These are phyloP conservation scores for Adansonia madagascariensis DNA, from an alignment of 441 rosid genomes.

Conservation along the genomic window DNA sequence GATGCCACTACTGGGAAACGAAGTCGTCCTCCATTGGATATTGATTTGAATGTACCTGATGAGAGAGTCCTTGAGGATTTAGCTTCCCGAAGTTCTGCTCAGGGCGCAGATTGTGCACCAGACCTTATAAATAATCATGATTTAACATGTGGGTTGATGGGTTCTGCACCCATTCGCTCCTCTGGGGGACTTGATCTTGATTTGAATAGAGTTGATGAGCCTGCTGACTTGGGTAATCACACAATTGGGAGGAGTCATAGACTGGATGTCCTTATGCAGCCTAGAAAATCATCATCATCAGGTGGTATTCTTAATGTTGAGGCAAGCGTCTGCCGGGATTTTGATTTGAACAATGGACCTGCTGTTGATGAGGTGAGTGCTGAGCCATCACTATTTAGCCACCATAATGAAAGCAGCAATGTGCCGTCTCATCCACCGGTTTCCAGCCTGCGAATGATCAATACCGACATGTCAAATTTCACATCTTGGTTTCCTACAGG, in stretches of 20 bases:
- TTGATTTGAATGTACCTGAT: constrained; percentile 87
- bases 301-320: constrained; percentile 42
- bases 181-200: constrained; percentile 85
- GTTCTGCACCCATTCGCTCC: constrained; percentile 42
- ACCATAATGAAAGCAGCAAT: constrained; percentile 48
- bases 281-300: constrained; percentile 39
- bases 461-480: constrained; percentile 53
- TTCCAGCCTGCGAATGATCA: constrained; percentile 52
- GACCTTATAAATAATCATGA: constrained; percentile 35
- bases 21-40: constrained; percentile 58
- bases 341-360: constrained; percentile 96
- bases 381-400: constrained; percentile 55
- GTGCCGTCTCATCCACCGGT: constrained; percentile 50
- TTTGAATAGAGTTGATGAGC: constrained; percentile 71
- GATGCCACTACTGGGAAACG: constrained; percentile 57
- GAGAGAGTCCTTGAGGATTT: constrained; percentile 78
- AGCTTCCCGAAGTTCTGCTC: constrained; percentile 49
- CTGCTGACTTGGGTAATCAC: constrained; percentile 51
- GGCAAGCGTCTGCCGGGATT: constrained; percentile 52
- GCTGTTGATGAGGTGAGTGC: constrained; percentile 53
- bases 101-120: constrained; percentile 38
- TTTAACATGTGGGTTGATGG: constrained; percentile 34
- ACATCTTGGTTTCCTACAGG: constrained; percentile 70
- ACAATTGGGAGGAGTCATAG: constrained; percentile 43
- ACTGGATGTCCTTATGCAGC: constrained; percentile 43